Evolutionary conservation across 768 basidiomycete genomes (phyloP), one percentile per base, ranked within the genome.

Genomic region (Epithele typhae): DNA sequence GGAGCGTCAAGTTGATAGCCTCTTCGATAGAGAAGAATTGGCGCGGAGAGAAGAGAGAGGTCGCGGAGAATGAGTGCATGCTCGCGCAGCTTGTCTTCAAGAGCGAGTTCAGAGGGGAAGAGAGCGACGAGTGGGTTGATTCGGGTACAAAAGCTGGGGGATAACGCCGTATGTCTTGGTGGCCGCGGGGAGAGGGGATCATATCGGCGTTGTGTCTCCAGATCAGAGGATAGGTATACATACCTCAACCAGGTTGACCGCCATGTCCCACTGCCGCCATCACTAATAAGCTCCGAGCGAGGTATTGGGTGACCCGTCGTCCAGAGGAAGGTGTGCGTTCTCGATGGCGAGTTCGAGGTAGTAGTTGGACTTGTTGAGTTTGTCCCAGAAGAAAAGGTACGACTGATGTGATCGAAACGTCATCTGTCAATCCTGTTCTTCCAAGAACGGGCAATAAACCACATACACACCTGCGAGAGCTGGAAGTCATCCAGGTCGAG

Each of bases 261-360:
- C 82, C 92, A 95, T 97, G 60, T 97, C 94, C 85, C 87, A 94
- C 64, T 95, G 93, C 7, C 94, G 40, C 92, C 92, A 60, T 96
- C 93, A 56, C 80, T 84, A 61, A 95, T 82, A 36, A 90, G 88
- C 49, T 85, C 86, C 6, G 60, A 8, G 87, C 76, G 37, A 97
- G 77, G 69, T 84, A 83, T 42, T 72, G 77, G 44, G 96, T 71
- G n/a, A 93, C 74, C 7, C 94, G 59, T 89, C 83, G 44, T 95
- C 89, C 41, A 94, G 67, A 1, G 89, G 84, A 33, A 82, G 75
- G 53, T 89, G 82, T 1, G 83, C 82, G 45, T 87, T 77, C 65
- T 95, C 74, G 55, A 97, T 88, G 39, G 86, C 79, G 33, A 86
- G 75, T 66, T 96, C 94, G 15, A 96, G 83, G 66, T 87, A 95